These are phyloP conservation scores for Phytophthora podocarpi DNA, from an alignment of 352 stramenopile species.

Conservation along the genomic window DNA sequence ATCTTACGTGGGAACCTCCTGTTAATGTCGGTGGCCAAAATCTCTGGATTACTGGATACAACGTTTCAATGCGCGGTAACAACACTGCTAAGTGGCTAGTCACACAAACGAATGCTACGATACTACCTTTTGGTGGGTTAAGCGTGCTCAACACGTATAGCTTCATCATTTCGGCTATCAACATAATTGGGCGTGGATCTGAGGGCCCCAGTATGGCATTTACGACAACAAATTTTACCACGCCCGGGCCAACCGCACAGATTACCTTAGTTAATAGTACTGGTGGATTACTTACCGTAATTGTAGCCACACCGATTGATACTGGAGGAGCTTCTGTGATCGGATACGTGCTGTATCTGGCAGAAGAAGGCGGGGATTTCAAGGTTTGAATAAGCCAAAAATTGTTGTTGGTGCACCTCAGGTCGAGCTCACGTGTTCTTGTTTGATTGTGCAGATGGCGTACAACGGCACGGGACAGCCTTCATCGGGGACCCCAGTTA, in stretches of 20 bases:
- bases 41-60: conserved; percentile 52
- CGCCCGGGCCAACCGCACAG: conserved; percentile 28
- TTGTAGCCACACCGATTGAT: conserved; percentile 40
- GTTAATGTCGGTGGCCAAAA: conserved; percentile 47
- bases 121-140: conserved; percentile 34
- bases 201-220: conserved; percentile 13
- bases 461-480: conserved; percentile 33
- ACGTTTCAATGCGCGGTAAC: conserved; percentile 20
- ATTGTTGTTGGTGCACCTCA: neutral
- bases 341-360: conserved; percentile 34
- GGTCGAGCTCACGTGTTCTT: neutral
- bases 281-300: conserved; percentile 49
- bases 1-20: conserved; percentile 43
- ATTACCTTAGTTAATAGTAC: conserved; percentile 42
- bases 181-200: conserved; percentile 36
- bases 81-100: conserved; percentile 13
- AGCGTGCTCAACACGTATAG: conserved; percentile 32
- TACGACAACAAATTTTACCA: conserved; percentile 48
- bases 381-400: conserved; percentile 9
- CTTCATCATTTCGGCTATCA: conserved; percentile 48
- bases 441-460: conserved; percentile 24
- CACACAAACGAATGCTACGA: conserved; percentile 46
- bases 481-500: conserved; percentile 35
- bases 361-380: neutral
- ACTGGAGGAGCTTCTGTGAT: conserved; percentile 44